A percentile compares a stretch with the other conserved stretches of the same genome.
Evolutionary conservation across 2,329 filamentous ascomycete species (phyloP).

Genomic region (Pseudopyrenochaeta lycopersici): DNA sequence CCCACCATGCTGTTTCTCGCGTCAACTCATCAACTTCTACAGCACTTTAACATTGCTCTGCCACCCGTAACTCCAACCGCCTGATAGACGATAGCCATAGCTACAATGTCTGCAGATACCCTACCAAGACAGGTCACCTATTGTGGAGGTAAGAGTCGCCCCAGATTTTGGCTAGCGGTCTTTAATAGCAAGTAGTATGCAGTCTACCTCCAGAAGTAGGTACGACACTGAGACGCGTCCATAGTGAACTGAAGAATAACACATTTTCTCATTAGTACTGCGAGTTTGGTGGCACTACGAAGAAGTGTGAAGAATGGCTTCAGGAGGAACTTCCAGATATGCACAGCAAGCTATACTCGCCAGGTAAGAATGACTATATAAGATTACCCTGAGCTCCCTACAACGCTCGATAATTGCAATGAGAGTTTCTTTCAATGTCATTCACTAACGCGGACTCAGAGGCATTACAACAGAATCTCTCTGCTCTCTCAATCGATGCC

Average conservation of each 20-base stretch:
- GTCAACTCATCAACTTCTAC: conserved; percentile 8
- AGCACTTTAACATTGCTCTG: background rate
- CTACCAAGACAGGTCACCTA: conserved; percentile 65
- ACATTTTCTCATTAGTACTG: conserved; percentile 76
- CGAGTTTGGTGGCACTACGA: conserved; percentile 95
- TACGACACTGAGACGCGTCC: conserved; percentile 42
- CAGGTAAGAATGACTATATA: conserved; percentile 65
- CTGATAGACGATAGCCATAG: background rate
- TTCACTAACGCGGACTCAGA: conserved; percentile 35
- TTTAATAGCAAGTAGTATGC: conserved; percentile 62
- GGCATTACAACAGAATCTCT: conserved; percentile 83
- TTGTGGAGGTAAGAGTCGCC: conserved; percentile 64
- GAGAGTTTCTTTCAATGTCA: background rate
- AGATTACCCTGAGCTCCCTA: background rate
- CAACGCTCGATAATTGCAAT: too few relatives aligned
- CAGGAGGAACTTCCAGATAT: conserved; percentile 75
- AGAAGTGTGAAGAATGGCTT: conserved; percentile 98
- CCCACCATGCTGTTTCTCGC: conserved; percentile 22
- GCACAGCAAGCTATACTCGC: conserved; percentile 84
- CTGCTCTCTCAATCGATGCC: conserved; percentile 85
- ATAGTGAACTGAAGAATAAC: conserved; percentile 13
- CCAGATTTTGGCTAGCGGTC: background rate
- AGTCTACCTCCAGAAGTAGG: conserved; percentile 73
- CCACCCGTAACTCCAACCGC: background rate
- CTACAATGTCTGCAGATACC: conserved; percentile 47